A percentile compares a stretch with the other conserved stretches of the same genome.
phyloP scores from a whole-genome alignment of 352 stramenopile genomes.

The Globisporangium megalacanthum region DNA sequence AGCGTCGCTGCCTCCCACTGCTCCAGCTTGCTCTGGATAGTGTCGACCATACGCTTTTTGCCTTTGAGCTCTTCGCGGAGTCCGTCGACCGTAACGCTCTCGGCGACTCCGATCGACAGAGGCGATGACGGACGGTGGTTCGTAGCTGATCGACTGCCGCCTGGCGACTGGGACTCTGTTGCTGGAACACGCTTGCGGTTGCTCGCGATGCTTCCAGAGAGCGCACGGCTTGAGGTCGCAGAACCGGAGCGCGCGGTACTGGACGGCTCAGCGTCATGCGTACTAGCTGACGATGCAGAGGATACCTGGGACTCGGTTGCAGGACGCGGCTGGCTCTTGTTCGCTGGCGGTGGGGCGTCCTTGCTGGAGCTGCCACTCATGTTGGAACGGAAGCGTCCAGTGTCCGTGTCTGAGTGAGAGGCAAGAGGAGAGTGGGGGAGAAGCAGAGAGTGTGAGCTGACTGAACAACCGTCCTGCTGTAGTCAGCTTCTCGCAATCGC shows the following conservation, averaged over 20 bases:
- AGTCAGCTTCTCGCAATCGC: background rate
- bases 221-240: constrained; percentile 9
- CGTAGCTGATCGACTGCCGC: constrained; percentile 3
- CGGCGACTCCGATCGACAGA: constrained; percentile 19
- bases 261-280: constrained; percentile 1
- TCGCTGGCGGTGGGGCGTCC: background rate
- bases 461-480: no score
- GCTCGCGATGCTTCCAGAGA: constrained; percentile 50
- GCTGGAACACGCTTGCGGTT: constrained; percentile 46
- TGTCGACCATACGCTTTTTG: constrained; percentile 30
- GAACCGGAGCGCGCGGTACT: constrained; percentile 7
- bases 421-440: no score
- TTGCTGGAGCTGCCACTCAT: background rate
- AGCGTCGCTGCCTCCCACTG: constrained; percentile 61
- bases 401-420: background rate
- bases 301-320: background rate
- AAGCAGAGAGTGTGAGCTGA: no score
- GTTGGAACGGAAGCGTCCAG: constrained; percentile 1
- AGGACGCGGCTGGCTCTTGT: constrained; percentile 6
- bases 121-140: constrained; percentile 31
- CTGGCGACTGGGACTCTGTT: constrained; percentile 12
- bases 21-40: constrained; percentile 58
- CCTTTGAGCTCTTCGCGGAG: constrained; percentile 32
- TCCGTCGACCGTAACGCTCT: constrained; percentile 12
- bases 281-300: no score